Base-by-base conservation (phyloP, 495 filamentous ascomycete species). In the Geopyxis carbonaria region DNA sequence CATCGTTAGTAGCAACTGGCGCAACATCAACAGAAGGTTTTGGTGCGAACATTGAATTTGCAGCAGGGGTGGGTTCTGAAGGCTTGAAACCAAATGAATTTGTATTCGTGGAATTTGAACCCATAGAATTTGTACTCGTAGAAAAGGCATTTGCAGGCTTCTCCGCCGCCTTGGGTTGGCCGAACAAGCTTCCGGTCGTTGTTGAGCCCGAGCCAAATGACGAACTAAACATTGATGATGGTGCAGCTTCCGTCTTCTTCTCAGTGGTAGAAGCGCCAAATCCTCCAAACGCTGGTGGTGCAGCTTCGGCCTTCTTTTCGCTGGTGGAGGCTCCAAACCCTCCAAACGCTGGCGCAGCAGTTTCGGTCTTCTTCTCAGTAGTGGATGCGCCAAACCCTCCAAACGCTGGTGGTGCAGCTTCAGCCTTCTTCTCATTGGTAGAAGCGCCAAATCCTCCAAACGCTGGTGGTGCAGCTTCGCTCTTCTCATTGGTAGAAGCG, bases 371-470 rank as follows among this genome's bases (percentile, higher is more conserved):
- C 15, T 9, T 10, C 13, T 34, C 38, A 15, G 11, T 36, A 13
- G 27, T 31, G 8, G 38, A 28, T 14, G 48, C 22, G 14, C 7
- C 19, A 20, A 23, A 23, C 10, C 14, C 20, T 2, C 20, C 34
- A 20, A 10, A 16, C 34, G 14, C 20, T 23, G 14, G 15, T n/a
- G 34, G 19, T 10, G 34, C 22, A 15, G 22, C 8, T 13, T 46
- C 30, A 14, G 48, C 11, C 34, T 51, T 51, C 11, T 35, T 43
- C 24, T 53, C 45, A 28, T 22, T 22, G 11, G 37, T 38, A 8
- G 28, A 4, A 10, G 47, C n/a, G n/a, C 28, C 21, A 22, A 54
- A 54, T 13, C 46, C 46, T 29, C 36, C 13, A 14, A 45, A 37
- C 13, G 20, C 31, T 5, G 50, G 49, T 7, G 34, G 29, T 13